Base-by-base conservation (phyloP, 805 yeast genomes). In the Candida krabiensis region DNA sequence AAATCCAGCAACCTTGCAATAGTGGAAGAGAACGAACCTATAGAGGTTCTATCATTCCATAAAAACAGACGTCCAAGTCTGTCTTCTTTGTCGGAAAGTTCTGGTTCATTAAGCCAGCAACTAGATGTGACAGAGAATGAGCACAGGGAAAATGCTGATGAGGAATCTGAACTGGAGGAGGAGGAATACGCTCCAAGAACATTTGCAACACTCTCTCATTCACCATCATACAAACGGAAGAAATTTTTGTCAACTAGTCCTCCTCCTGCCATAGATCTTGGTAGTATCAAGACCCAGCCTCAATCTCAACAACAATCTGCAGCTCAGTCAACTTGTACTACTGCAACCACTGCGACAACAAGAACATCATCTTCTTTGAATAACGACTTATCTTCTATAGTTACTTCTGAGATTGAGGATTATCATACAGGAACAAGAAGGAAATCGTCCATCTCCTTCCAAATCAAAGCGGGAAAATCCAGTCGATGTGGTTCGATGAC, bases 381-480 rank as follows among this genome's bases (percentile, higher is more conserved):
- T 2, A 31, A 35, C 35, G 46, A 45, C 30, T 37, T 31, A 16
- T 42, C 49, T 5, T 50, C 56, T 16, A 41, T 55, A 7, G 41
- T 55, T 15, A 46, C 53, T 4, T 46, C 52, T 16, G 60, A 56
- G 26, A 53, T 53, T 28, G 52, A 49, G 23, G 53, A 55, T 27
- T 29, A 26, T 29, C 28, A 33, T 12, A 48, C 54, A 8, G 58
- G 60, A 12, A 33, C 46, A 8, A 30, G 50, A 22, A 47, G 62
- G 32, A 54, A 56, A 39, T 53, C 61, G 3, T 55, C 58, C 4
- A 44, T 58, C 26, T 53, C 59, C 5, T 58, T 60, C 42, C 54
- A 49, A n/a, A 25, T 49, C 15, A 37, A 37, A 23, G 30, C 41
- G 21, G 42, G 45, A 7, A 44, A 41, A 26, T 40, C 47, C 13